Conservation (phyloP, 257 asterid species). For the Marsdenia floribunda region DNA sequence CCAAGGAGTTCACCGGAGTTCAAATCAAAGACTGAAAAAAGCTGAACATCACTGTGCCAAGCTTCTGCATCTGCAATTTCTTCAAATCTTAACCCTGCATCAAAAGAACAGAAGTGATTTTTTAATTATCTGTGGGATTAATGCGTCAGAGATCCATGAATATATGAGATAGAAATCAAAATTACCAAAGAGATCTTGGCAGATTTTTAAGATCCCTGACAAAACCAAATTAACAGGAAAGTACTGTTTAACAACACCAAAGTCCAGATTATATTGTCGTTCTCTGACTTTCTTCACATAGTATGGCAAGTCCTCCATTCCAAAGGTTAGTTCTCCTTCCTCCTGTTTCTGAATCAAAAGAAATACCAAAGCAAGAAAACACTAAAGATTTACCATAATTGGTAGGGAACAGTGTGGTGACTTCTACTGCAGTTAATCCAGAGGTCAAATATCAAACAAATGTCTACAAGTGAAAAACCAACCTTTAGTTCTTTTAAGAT, state of each 20-base stretch:
- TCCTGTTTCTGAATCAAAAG: slow-evolving; percentile 58
- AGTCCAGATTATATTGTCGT: slow-evolving; percentile 59
- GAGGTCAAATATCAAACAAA: neutral
- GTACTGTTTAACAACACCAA: slow-evolving; percentile 74
- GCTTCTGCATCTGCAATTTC: slow-evolving; percentile 60
- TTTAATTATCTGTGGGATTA: slow-evolving; percentile 13
- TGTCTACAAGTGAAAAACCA: slow-evolving; percentile 20
- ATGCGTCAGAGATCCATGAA: slow-evolving; percentile 11
- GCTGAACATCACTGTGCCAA: slow-evolving; percentile 87
- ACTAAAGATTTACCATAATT: neutral
- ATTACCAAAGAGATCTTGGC: slow-evolving; percentile 92
- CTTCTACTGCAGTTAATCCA: slow-evolving; percentile 6
- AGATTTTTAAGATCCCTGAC: slow-evolving; percentile 91
- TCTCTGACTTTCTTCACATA: slow-evolving; percentile 70
- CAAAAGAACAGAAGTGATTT: slow-evolving; percentile 12
- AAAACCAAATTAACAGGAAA: slow-evolving; percentile 74
- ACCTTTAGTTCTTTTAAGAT: slow-evolving; percentile 82
- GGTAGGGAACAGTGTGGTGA: slow-evolving; percentile 9
- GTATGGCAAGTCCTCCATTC: slow-evolving; percentile 77
- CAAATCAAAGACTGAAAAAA: slow-evolving; percentile 72
- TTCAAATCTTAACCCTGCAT: slow-evolving; percentile 75
- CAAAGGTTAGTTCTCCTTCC: slow-evolving; percentile 77
- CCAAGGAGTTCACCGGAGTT: slow-evolving; percentile 78
- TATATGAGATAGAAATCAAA: neutral
- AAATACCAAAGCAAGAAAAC: slow-evolving; percentile 11